Base-by-base conservation (phyloP, 1,284 basidiomycete species). In the Lignosus rhinocerotis region DNA sequence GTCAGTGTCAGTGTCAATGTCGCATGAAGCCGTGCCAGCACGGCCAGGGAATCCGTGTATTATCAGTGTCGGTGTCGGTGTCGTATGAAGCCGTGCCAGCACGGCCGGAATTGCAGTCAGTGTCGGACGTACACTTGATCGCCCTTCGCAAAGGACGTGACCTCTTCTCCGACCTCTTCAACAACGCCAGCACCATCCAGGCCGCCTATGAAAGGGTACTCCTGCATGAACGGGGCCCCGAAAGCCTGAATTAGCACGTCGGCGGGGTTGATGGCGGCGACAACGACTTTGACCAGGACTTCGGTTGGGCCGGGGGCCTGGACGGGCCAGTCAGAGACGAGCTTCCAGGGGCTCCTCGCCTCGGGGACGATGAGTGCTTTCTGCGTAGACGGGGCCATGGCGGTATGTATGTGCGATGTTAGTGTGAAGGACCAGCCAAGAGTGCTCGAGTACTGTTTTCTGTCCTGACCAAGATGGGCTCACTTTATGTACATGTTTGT, bases 161-260 rank as follows among this genome's bases (percentile, higher is more conserved):
- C 79, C 0, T 72, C 76, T 7, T 71, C 65, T 5, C 80, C 83
- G 6, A 83, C 67, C 36, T 69, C 69, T 16, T 77, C 76, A 19
- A 85, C 75, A 6, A 72, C 67, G 1, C 83, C 84, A 3, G 76
- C 72, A 50, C 72, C 75, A 59, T 85, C 83, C 3, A 65, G 69
- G 6, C 84, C 84, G n/a, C 79, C 61, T 10, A 78, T 65, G 1
- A 72, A 62, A 1, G 78, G 77, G 53, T 62, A 78, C 0, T 65
- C 51, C 0, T 67, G 50, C 0, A 72, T 51, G 33, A 66, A 43
- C n/a, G 66, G 0, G 1, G 12, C 9, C 3, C 67, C 73, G 12
- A 63, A 58, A 8, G 56, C 42, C 48, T 73, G 74, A 14, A 76
- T 69, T 55, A 71, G 75, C 72, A 74, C 75, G 43, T 80, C 78